phyloP scores from a whole-genome alignment of 768 basidiomycete genomes.

The Leucocoprinus leucothites region DNA sequence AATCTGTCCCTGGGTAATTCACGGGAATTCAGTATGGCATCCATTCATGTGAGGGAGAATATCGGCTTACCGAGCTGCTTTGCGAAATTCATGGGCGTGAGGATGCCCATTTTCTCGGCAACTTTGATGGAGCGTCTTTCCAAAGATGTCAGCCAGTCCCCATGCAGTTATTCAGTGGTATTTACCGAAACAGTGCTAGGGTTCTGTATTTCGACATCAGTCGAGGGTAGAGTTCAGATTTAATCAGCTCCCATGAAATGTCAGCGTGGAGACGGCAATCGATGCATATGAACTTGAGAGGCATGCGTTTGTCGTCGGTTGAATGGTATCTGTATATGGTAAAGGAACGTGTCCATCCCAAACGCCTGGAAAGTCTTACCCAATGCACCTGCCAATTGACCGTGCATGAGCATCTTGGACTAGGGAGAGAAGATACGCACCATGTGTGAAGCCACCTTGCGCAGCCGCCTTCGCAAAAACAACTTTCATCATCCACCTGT shows the following conservation, averaged over 20 bases:
- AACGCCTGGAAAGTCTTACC: conserved; percentile 29
- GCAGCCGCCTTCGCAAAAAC: conserved; percentile 74
- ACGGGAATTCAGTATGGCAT: not conserved
- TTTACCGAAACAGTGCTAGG: conserved; percentile 67
- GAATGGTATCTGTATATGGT: conserved; percentile 56
- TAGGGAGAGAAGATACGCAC: conserved; percentile 33
- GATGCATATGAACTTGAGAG: conserved; percentile 64
- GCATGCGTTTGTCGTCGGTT: conserved; percentile 53
- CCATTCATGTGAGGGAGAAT: too few relatives aligned
- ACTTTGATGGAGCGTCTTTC: conserved; percentile 70
- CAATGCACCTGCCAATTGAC: conserved; percentile 50
- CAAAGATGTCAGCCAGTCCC: not conserved
- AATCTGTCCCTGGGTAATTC: conserved; percentile 43
- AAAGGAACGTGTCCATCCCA: not conserved
- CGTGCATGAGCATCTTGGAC: not conserved
- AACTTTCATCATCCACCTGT: conserved; percentile 54
- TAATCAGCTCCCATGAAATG: conserved; percentile 67
- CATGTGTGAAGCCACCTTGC: conserved; percentile 74
- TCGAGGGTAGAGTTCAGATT: conserved; percentile 49
- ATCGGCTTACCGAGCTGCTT: conserved; percentile 52
- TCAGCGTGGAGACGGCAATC: conserved; percentile 71
- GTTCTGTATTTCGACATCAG: conserved; percentile 67
- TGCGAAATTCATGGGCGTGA: conserved; percentile 48
- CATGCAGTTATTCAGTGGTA: not conserved
- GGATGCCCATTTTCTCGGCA: conserved; percentile 47